phyloP scores from a whole-genome alignment of 257 asterid species.

The Henckelia pumila region DNA sequence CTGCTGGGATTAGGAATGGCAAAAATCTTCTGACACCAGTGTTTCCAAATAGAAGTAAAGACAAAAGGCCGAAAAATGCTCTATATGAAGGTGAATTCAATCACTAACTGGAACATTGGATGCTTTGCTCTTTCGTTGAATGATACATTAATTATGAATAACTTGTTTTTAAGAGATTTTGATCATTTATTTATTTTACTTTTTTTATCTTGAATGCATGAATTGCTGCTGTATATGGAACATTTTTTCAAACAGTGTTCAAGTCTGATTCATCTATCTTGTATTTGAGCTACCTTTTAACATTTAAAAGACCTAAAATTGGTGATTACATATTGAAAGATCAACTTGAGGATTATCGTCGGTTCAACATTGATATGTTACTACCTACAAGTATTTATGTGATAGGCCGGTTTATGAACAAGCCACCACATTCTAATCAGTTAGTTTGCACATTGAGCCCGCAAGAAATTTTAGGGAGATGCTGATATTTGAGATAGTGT shows the following conservation, averaged over 20 bases:
- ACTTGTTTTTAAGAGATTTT: constrained; percentile 4
- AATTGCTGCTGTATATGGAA: neutral
- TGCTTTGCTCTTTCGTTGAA: neutral
- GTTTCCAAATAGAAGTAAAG: constrained; percentile 31
- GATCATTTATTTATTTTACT: no score
- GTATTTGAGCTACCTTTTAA: neutral
- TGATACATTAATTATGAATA: neutral
- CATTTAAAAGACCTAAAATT: neutral
- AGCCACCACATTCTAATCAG: no score
- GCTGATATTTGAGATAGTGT: no score
- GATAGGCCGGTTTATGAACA: no score
- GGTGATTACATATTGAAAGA: neutral
- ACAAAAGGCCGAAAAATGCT: constrained; percentile 26
- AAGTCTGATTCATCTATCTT: neutral
- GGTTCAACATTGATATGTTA: no score
- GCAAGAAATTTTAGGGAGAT: no score
- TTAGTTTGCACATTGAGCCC: no score
- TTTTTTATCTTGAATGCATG: neutral
- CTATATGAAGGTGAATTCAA: constrained; percentile 32
- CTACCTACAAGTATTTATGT: no score
- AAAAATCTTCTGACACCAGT: constrained; percentile 34
- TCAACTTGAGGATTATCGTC: neutral
- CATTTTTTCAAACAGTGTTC: neutral
- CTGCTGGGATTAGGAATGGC: constrained; percentile 10
- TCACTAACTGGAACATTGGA: neutral